Percentiles rank a stretch among this genome's conserved stretches.
Conservation (phyloP, 176 grass and related monocot species). For the Eleusine indica region DNA sequence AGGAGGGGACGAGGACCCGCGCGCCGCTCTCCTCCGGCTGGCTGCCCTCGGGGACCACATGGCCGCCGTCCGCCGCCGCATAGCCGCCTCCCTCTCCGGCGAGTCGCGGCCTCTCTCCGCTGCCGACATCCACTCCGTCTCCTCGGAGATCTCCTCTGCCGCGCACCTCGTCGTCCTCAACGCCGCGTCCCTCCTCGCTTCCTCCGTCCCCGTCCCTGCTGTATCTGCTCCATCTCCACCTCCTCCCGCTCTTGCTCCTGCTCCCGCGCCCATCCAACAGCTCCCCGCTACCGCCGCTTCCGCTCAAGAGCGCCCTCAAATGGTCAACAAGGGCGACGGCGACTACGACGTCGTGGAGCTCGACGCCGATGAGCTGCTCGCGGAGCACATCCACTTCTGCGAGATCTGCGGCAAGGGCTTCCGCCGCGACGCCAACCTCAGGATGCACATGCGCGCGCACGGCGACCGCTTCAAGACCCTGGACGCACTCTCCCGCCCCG, state of each 20-base stretch:
- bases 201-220: conserved; percentile 37
- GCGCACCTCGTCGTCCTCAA: conserved; percentile 79
- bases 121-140: conserved; percentile 65
- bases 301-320: conserved; percentile 20
- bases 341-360: conserved; percentile 85
- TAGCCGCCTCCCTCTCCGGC: conserved; percentile 48
- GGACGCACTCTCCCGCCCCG: conserved; percentile 81
- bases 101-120: conserved; percentile 43
- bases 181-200: conserved; percentile 79
- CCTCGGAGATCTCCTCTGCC: conserved; percentile 77
- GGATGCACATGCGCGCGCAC: conserved; percentile 99
- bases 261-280: conserved; percentile 38
- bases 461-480: conserved; percentile 97
- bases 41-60: conserved; percentile 50
- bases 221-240: not conserved
- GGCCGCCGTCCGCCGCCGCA: conserved; percentile 45
- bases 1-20: conserved; percentile 41
- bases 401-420: conserved; percentile 97
- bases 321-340: conserved; percentile 43
- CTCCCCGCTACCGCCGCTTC: conserved; percentile 19
- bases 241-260: not conserved
- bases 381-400: conserved; percentile 91
- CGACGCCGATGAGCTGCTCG: conserved; percentile 75
- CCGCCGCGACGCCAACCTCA: conserved; percentile 94
- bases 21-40: conserved; percentile 37